phyloP scores from a whole-genome alignment of 768 basidiomycete species.

The Asterophora lycoperdoides region DNA sequence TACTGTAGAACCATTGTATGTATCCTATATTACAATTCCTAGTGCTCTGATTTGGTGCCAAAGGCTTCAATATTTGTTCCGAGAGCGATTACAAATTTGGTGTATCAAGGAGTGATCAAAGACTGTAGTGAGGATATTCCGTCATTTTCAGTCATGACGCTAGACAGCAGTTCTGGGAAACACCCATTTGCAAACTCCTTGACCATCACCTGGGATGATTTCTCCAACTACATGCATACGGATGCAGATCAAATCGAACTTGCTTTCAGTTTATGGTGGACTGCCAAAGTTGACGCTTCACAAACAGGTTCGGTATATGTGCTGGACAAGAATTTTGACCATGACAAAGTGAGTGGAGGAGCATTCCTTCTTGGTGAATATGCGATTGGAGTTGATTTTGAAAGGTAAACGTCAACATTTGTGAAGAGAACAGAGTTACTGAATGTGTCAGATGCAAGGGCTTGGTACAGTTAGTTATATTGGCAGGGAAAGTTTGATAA shows the following conservation, averaged over 20 bases:
- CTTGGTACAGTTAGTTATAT: neutral
- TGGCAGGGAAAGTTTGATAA: neutral
- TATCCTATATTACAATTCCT: no score
- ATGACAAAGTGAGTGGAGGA: neutral
- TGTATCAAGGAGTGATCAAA: no score
- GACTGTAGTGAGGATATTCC: neutral
- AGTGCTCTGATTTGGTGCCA: no score
- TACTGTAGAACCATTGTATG: no score
- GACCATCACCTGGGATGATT: neutral
- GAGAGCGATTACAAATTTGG: no score
- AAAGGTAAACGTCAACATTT: neutral
- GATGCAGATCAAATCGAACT: neutral
- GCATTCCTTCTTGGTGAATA: neutral
- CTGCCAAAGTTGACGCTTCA: neutral
- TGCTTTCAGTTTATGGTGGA: neutral
- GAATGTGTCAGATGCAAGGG: neutral
- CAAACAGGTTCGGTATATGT: neutral
- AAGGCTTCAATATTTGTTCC: no score
- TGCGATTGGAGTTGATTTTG: neutral
- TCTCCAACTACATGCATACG: neutral
- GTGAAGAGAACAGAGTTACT: neutral
- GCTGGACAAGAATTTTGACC: neutral
- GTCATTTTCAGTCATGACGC: neutral
- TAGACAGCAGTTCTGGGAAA: neutral
- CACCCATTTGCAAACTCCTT: neutral